Conservation (phyloP, 2,329 filamentous ascomycete genomes). For the Chaetomium sp. region DNA sequence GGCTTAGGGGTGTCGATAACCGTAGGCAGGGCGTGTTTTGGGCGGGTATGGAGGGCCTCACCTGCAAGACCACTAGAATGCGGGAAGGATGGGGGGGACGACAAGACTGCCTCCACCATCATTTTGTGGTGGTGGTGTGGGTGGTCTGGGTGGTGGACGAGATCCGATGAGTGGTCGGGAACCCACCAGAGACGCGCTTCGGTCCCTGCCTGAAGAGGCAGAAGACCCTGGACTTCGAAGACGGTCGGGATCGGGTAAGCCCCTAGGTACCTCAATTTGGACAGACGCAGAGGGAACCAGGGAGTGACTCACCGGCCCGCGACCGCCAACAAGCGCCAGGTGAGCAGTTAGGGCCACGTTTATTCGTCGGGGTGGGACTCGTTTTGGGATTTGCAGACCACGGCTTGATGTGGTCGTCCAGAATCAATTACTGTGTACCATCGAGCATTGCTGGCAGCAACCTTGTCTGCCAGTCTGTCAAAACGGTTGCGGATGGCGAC, state of each 20-base stretch:
- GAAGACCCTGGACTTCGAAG: slow-evolving; percentile 2
- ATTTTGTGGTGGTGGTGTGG: background rate
- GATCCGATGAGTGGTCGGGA: background rate
- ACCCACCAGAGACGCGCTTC: slow-evolving; percentile 6
- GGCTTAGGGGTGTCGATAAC: slow-evolving; percentile 12
- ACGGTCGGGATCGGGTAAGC: background rate
- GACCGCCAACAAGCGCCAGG: slow-evolving; percentile 25
- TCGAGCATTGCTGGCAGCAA: slow-evolving; percentile 8
- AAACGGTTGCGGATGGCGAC: background rate
- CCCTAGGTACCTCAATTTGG: background rate
- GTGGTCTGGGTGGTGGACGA: background rate
- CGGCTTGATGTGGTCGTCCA: background rate
- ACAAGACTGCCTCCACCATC: background rate
- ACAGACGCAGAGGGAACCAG: slow-evolving; percentile 3
- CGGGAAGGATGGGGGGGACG: background rate
- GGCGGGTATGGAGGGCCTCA: background rate
- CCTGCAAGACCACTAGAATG: background rate
- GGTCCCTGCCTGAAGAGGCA: slow-evolving; percentile 14
- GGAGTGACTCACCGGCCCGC: slow-evolving; percentile 29
- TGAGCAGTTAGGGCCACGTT: slow-evolving; percentile 5
- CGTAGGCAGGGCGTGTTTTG: background rate
- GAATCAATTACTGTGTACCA: background rate
- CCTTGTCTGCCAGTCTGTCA: background rate
- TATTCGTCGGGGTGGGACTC: slow-evolving; percentile 13
- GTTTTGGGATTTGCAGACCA: background rate